These are phyloP conservation scores for Lepidium africanum DNA, from an alignment of 345 rosid species.

Conservation along the genomic window DNA sequence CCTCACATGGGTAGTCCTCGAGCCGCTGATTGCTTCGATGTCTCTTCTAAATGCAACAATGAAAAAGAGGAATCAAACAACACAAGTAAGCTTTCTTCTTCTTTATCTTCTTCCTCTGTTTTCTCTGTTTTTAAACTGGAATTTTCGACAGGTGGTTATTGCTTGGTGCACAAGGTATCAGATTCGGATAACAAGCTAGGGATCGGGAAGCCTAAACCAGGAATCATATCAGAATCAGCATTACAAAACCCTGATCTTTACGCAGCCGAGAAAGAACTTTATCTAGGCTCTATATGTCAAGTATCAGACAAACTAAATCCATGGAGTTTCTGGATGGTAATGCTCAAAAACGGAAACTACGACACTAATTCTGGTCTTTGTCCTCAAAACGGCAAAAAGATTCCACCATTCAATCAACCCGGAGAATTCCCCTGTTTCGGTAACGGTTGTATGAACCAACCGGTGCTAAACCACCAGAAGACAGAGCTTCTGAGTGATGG, in stretches of 20 bases:
- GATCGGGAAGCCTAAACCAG: constrained; percentile 33
- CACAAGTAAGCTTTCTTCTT: constrained; percentile 3
- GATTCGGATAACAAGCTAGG: constrained; percentile 60
- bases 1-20: constrained; percentile 80
- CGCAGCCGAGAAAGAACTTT: constrained; percentile 64
- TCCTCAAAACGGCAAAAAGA: constrained; percentile 53
- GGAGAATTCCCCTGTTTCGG: constrained; percentile 68
- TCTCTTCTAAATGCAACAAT: constrained; percentile 12
- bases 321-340: constrained; percentile 88
- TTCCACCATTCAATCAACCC: constrained; percentile 38
- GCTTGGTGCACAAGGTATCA: constrained; percentile 54
- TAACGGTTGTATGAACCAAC: constrained; percentile 83
- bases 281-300: constrained; percentile 60
- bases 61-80: not conserved
- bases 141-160: constrained; percentile 34
- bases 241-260: constrained; percentile 46
- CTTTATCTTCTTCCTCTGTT: not conserved
- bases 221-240: constrained; percentile 24
- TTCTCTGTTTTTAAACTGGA: not conserved
- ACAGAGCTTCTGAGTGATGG: constrained; percentile 44
- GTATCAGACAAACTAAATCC: constrained; percentile 55
- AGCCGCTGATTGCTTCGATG: constrained; percentile 81
- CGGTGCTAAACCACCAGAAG: constrained; percentile 42
- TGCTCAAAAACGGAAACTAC: constrained; percentile 87
- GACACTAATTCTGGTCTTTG: constrained; percentile 57